These are phyloP conservation scores for Strobilomyces confusus DNA, from an alignment of 768 basidiomycete genomes.

Conservation along the genomic window DNA sequence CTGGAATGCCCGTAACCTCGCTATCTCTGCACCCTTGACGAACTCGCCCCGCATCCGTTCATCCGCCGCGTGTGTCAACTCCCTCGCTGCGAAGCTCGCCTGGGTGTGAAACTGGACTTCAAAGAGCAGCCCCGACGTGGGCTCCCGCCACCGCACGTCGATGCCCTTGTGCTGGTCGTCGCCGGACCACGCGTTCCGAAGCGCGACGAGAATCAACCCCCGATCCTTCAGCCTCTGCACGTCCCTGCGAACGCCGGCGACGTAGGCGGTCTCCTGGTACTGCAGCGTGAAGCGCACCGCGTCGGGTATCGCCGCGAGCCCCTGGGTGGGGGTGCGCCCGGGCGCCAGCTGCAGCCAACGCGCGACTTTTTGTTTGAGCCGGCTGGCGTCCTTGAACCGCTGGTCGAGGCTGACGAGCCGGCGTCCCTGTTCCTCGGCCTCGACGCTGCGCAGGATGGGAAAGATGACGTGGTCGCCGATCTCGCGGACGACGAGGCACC, in stretches of 20 bases:
- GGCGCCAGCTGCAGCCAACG: background rate
- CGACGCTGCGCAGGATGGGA: background rate
- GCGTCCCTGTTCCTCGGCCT: background rate
- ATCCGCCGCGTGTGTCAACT: conserved; percentile 1
- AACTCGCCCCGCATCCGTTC: background rate
- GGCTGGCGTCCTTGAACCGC: background rate
- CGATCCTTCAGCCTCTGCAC: background rate
- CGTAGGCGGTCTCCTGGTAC: background rate
- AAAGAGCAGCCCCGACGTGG: background rate
- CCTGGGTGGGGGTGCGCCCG: background rate
- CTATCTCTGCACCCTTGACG: too few species aligned
- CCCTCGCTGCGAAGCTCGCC: background rate
- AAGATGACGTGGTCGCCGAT: background rate
- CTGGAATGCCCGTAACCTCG: too few species aligned
- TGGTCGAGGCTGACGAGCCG: background rate
- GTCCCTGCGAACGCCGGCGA: background rate
- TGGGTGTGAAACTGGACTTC: conserved; percentile 2
- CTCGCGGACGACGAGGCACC: background rate
- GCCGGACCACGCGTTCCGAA: background rate
- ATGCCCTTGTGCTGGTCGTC: background rate
- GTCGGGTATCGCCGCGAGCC: background rate
- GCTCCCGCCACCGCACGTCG: background rate
- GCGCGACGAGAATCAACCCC: background rate
- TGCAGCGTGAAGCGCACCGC: background rate
- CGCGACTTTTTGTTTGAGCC: background rate